Conservation (phyloP, 768 basidiomycete genomes). For the Cystobasidium tubakii region DNA sequence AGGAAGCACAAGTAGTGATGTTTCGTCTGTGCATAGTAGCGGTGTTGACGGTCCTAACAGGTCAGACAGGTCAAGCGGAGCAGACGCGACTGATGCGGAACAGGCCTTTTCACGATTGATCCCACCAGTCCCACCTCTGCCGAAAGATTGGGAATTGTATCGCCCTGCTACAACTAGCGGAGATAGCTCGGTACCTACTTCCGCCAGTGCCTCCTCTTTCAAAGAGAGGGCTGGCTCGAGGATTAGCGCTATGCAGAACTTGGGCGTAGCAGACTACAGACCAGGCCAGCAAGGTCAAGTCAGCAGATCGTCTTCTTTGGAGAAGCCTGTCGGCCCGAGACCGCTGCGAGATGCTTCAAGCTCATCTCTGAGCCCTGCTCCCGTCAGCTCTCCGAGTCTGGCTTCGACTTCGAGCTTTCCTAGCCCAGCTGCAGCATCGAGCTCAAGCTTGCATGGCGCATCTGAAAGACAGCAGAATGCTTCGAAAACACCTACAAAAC, state of each 20-base stretch:
- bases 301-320: conserved; percentile 49
- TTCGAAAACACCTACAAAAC: conserved; percentile 47
- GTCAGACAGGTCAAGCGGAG: conserved; percentile 63
- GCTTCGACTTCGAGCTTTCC: neutral
- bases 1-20: conserved; percentile 81
- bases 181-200: conserved; percentile 52
- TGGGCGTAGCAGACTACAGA: neutral
- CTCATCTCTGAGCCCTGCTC: neutral
- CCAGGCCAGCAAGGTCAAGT: conserved; percentile 41
- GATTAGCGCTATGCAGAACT: neutral
- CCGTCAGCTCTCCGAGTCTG: neutral
- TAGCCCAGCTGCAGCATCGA: neutral
- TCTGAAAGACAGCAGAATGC: neutral
- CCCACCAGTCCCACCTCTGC: conserved; percentile 88
- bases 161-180: conserved; percentile 54
- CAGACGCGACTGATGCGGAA: conserved; percentile 55
- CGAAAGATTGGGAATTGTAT: conserved; percentile 63
- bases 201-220: conserved; percentile 29
- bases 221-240: conserved; percentile 6
- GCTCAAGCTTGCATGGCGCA: neutral
- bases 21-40: conserved; percentile 64
- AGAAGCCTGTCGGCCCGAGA: conserved; percentile 51
- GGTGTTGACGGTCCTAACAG: conserved; percentile 58
- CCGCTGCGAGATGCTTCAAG: conserved; percentile 39
- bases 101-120: conserved; percentile 61